These are phyloP conservation scores for Priceomyces haplophilus DNA, from an alignment of 805 yeast genomes.

Conservation along the genomic window DNA sequence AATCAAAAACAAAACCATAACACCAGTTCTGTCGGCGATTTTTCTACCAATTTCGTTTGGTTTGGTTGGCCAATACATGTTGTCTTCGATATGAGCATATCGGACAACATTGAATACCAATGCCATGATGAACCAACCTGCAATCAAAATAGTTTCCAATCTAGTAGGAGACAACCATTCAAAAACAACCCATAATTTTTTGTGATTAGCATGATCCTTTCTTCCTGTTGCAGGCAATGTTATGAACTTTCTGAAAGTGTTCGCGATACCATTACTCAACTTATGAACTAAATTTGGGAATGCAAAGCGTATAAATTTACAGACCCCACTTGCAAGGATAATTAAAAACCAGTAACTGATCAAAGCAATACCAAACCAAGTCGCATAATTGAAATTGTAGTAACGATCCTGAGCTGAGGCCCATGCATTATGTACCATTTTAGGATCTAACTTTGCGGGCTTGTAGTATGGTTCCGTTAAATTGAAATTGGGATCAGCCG, in stretches of 20 bases:
- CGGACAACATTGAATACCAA: conserved; percentile 15
- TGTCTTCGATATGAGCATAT: conserved; percentile 18
- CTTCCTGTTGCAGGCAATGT: conserved; percentile 20
- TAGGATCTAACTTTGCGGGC: neutral
- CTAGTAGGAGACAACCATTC: conserved; percentile 34
- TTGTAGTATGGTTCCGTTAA: neutral
- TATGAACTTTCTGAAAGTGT: conserved; percentile 20
- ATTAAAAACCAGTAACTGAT: conserved; percentile 50
- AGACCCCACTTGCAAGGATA: conserved; percentile 37
- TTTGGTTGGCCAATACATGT: conserved; percentile 23
- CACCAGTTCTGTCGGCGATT: conserved; percentile 52
- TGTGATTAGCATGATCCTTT: conserved; percentile 19
- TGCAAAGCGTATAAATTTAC: conserved; percentile 39
- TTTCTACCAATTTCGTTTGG: conserved; percentile 25
- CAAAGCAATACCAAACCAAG: conserved; percentile 35
- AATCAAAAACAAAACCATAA: conserved; percentile 41
- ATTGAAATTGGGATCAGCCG: neutral
- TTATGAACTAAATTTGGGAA: conserved; percentile 34
- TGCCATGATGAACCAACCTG: conserved; percentile 18
- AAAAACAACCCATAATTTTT: conserved; percentile 15
- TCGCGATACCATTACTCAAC: conserved; percentile 26
- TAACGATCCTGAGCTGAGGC: conserved; percentile 72
- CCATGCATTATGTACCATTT: conserved; percentile 67
- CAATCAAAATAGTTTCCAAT: conserved; percentile 28
- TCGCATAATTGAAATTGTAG: conserved; percentile 22